Base-by-base conservation (phyloP, 106 monocot species). In the Allium sativum region DNA sequence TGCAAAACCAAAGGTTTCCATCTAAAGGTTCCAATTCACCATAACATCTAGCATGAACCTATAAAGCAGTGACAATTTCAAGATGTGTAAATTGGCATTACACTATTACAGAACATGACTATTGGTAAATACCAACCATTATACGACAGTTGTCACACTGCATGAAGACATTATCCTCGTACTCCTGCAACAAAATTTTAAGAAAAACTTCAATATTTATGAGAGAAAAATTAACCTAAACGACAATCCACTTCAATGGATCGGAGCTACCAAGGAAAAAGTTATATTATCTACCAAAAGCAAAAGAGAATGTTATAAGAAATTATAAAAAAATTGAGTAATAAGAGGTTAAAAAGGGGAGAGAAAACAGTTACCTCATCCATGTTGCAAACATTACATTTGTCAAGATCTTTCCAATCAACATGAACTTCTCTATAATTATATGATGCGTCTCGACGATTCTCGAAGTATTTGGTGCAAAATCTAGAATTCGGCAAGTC, bases 41-140 rank as follows among this genome's bases (percentile, higher is more conserved):
- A 81, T 98, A 98, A 58, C 98, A 98, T 76, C 79, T 87, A 52
- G 98, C 87, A 79, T 98, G 98, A n/a, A 98, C 98, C 98, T 98
- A 63, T 70, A 69, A 78, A 43, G 48, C 66, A 15, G 3, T 16
- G 46, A 6, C 31, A 70, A 55, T 44, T 4, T 48, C 40, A 55
- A 17, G 42, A 31, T 31, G 2, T 31, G 31, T 31, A 31, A 31
- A 31, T 31, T 31, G 31, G 31, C 31, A 31, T 31, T 31, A 31
- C 31, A 1, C 31, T 31, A 31, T 31, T 31, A 31, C 31, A 31
- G 31, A 31, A 31, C 15, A 15, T 50, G 48, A 11, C 11, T 50
- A 1, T 50, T 11, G 48, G 48, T 12, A 50, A 52, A 62, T 20
- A 52, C 69, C 63, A 76, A 98, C 98, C 91, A 84, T 91, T 80